phyloP scores from a whole-genome alignment of 106 monocot genomes.

The Dioscorea zingiberensis region DNA sequence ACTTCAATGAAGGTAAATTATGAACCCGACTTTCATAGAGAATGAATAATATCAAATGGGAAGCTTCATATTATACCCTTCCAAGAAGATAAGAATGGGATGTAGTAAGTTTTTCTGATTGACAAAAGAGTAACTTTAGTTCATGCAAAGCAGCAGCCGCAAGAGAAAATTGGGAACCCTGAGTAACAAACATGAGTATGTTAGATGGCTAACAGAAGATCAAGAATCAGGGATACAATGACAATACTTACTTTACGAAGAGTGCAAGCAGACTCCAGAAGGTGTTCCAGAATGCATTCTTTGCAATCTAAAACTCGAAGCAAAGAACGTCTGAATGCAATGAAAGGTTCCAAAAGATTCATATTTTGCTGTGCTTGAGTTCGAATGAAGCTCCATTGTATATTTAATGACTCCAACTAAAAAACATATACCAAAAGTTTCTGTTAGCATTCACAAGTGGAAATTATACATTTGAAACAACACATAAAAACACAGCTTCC shows the following conservation, averaged over 20 bases:
- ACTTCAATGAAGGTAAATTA: too few relatives aligned
- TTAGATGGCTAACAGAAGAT: not conserved
- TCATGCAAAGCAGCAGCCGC: constrained; percentile 91
- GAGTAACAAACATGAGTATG: constrained; percentile 10
- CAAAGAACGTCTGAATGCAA: constrained; percentile 78
- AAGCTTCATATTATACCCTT: constrained; percentile 46
- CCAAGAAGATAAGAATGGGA: constrained; percentile 42
- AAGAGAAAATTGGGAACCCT: constrained; percentile 85
- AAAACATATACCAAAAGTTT: not conserved
- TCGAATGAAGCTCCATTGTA: constrained; percentile 63
- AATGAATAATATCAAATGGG: not conserved
- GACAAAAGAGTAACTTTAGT: constrained; percentile 66
- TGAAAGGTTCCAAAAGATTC: constrained; percentile 78
- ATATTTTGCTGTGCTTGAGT: constrained; percentile 63
- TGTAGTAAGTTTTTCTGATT: constrained; percentile 26
- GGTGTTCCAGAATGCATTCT: constrained; percentile 61
- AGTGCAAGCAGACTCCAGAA: constrained; percentile 73
- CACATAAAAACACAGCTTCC: too few relatives aligned
- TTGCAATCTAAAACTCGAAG: constrained; percentile 80
- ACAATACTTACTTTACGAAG: constrained; percentile 72
- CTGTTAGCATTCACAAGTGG: too few relatives aligned
- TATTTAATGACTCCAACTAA: constrained; percentile 61
- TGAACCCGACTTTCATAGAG: too few relatives aligned
- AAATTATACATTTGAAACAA: too few relatives aligned
- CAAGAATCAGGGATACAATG: not conserved